Evolutionary conservation across 169 alveolate genomes (phyloP).

Genomic region (Cystoisospora suis): DNA sequence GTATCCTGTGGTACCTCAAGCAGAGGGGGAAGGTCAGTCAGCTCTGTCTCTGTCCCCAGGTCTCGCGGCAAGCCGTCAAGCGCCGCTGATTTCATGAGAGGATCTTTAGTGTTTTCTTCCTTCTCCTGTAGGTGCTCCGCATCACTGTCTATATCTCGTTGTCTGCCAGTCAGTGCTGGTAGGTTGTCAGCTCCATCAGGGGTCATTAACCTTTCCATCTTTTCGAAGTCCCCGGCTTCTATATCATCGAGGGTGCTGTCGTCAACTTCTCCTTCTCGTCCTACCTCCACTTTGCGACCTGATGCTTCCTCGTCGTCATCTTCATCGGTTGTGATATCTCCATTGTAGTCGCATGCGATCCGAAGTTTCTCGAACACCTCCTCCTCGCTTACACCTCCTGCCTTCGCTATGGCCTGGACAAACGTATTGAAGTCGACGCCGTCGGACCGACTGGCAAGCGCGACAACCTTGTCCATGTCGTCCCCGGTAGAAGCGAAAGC

Average conservation of each 20-base stretch:
- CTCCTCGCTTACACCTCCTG: not conserved
- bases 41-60: too few species aligned
- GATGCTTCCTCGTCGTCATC: not conserved
- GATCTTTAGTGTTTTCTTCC: too few species aligned
- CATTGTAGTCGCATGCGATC: slow-evolving; percentile 27
- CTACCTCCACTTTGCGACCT: not conserved
- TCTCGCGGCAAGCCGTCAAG: too few species aligned
- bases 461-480: not conserved
- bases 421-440: slow-evolving; percentile 10
- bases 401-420: not conserved
- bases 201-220: not conserved
- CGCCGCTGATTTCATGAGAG: too few species aligned
- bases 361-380: not conserved
- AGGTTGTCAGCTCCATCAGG: too few species aligned
- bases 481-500: slow-evolving; percentile 13
- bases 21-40: too few species aligned
- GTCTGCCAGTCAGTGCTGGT: too few species aligned
- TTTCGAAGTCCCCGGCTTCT: not conserved
- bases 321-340: not conserved
- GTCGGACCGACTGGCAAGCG: not conserved
- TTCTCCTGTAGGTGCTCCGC: too few species aligned
- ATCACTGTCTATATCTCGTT: too few species aligned
- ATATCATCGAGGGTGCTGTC: not conserved
- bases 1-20: too few species aligned
- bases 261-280: not conserved